Evolutionary conservation across 2,329 filamentous ascomycete genomes (phyloP).

Genomic region (Apiospora aurea): DNA sequence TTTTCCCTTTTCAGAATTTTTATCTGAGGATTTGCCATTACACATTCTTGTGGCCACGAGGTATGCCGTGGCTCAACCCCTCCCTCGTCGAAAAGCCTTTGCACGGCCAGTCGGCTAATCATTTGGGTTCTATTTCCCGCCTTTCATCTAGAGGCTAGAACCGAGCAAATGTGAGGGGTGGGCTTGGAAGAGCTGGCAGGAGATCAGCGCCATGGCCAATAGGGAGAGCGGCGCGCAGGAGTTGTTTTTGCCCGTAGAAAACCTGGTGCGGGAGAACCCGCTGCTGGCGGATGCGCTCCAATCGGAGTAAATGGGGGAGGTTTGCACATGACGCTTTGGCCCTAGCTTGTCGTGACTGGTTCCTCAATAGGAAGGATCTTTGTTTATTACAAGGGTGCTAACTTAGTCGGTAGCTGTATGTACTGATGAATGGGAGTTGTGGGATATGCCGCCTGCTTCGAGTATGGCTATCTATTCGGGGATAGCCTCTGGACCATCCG

Average conservation of each 20-base stretch:
- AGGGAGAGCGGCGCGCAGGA: not conserved
- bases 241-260: not conserved
- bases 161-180: not conserved
- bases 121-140: not conserved
- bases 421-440: too few relatives aligned
- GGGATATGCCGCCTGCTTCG: too few relatives aligned
- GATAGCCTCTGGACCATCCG: too few relatives aligned
- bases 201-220: not conserved
- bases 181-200: not conserved
- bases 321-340: not conserved
- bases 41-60: too few relatives aligned
- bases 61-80: not conserved
- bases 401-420: too few relatives aligned
- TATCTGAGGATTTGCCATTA: too few relatives aligned
- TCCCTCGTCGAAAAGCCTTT: not conserved
- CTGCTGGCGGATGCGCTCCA: not conserved
- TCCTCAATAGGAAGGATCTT: too few relatives aligned
- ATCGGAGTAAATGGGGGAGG: not conserved
- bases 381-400: too few relatives aligned
- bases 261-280: slow-evolving; percentile 2
- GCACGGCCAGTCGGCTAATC: not conserved
- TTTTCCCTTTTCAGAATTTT: not conserved
- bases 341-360: too few relatives aligned
- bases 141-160: not conserved
- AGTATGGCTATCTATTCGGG: too few relatives aligned